Conservation (phyloP, 1,139 yeast genomes). For the Hansenula lynferdii region DNA sequence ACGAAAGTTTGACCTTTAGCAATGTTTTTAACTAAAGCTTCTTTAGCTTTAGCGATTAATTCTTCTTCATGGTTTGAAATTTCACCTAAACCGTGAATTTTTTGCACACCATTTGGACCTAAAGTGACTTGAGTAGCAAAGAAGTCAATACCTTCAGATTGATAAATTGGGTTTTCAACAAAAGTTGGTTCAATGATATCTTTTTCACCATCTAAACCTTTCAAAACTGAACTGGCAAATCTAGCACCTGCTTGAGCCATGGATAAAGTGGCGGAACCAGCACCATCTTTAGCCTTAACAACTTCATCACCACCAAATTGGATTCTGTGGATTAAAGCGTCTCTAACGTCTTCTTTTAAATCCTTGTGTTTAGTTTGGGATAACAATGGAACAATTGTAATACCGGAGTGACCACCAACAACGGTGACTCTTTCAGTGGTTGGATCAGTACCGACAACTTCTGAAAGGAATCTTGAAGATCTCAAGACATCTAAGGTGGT, state of each 20-base stretch:
- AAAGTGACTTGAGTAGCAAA: slow-evolving; percentile 90
- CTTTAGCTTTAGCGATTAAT: slow-evolving; percentile 76
- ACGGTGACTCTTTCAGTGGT: slow-evolving; percentile 72
- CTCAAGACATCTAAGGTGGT: slow-evolving; percentile 95
- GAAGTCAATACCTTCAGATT: slow-evolving; percentile 81
- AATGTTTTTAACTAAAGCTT: slow-evolving; percentile 71
- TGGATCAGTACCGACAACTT: slow-evolving; percentile 48
- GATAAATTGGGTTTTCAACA: slow-evolving; percentile 78
- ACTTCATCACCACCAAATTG: slow-evolving; percentile 99
- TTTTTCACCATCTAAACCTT: slow-evolving; percentile 66
- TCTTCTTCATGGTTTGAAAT: slow-evolving; percentile 61
- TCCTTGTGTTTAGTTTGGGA: slow-evolving; percentile 64
- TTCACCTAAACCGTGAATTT: slow-evolving; percentile 60
- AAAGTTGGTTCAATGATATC: slow-evolving; percentile 76
- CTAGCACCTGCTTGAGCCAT: slow-evolving; percentile 99
- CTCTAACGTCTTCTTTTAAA: slow-evolving; percentile 47
- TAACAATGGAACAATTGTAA: slow-evolving; percentile 93
- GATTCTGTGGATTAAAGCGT: slow-evolving; percentile 83
- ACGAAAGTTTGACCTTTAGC: slow-evolving; percentile 57
- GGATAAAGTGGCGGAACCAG: slow-evolving; percentile 97
- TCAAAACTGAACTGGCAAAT: slow-evolving; percentile 83
- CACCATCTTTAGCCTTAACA: slow-evolving; percentile 97
- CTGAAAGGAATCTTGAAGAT: slow-evolving; percentile 85
- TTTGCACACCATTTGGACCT: slow-evolving; percentile 86
- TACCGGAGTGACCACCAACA: slow-evolving; percentile 98